A percentile compares a stretch with the other conserved stretches of the same genome.
Evolutionary conservation across 345 rosid species (phyloP).

Genomic region (Boechera divaricarpa): DNA sequence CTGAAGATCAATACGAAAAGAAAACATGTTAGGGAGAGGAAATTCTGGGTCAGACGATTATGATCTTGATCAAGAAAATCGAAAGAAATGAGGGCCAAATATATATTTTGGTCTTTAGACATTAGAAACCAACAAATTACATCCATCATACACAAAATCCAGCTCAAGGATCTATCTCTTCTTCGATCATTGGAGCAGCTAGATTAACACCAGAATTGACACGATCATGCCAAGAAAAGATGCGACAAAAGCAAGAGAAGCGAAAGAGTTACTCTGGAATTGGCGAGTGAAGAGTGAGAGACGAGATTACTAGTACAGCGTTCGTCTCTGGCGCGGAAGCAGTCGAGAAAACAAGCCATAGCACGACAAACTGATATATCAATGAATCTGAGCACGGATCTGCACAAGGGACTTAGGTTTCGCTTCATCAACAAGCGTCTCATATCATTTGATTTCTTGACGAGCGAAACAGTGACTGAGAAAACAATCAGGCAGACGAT

Average conservation of each 20-base stretch:
- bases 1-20: constrained; percentile 32
- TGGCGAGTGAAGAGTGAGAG: constrained; percentile 37
- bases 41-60: constrained; percentile 6
- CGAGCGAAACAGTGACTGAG: constrained; percentile 1
- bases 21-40: background rate
- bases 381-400: constrained; percentile 47
- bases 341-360: constrained; percentile 84
- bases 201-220: constrained; percentile 8
- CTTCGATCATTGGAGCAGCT: constrained; percentile 5
- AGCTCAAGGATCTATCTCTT: constrained; percentile 22
- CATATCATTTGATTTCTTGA: constrained; percentile 51
- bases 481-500: constrained; percentile 26
- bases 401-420: constrained; percentile 43
- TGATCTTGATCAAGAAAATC: constrained; percentile 15
- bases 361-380: constrained; percentile 45
- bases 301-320: constrained; percentile 47
- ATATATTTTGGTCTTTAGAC: background rate
- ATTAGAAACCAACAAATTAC: constrained; percentile 4
- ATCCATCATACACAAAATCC: constrained; percentile 2
- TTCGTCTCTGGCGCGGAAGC: constrained; percentile 67
- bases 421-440: constrained; percentile 51
- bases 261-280: constrained; percentile 47
- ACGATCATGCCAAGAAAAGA: constrained; percentile 25
- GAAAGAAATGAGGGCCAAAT: constrained; percentile 4
- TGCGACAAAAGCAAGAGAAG: background rate